Base-by-base conservation (phyloP, 73 alveolate genomes). In the Blepharisma stoltei region DNA sequence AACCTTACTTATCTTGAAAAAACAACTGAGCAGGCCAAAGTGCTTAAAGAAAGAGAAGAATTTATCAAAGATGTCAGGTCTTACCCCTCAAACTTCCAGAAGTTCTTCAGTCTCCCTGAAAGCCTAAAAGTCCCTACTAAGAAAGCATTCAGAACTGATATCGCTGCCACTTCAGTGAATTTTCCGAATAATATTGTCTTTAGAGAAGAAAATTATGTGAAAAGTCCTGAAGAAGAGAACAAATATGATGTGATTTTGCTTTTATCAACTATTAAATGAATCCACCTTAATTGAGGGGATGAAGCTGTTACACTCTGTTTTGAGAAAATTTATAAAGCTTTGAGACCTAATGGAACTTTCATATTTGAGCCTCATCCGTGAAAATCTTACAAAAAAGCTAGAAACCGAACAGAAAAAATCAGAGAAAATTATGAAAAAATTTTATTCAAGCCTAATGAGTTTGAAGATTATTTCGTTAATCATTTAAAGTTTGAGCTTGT, bases 241-340 rank as follows among this genome's bases (percentile, higher is more conserved):
- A 32, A 32, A 32, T 93, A 67, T 71, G 98, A 93, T 81, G 81
- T 86, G 4, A 80, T 93, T 6, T 55, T 81, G 45, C 92, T 96
- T 70, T 85, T 93, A 54, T 85, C 93, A 7, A 83, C 95, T 6
- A 66, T 86, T 5, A 93, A 93, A 76, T 93, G 96, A 90, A 81
- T 93, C n/a, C 98, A 93, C 70, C 71, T 93, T 1, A 92, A 88
- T 77, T 91, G 76, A 69, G 98, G 97, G 21, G 98, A 93, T 66
- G n/a, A 53, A 6, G 97, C 95, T 5, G 70, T 93, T 1, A 82
- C 81, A 67, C 81, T 92, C 25, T 70, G 92, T 25, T 93, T 93
- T 78, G 67, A 44, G 11, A 90, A 90, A 66, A 95, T 85, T 45
- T 71, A 70, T 47, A 75, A 84, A 11, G 52, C 71, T 52, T 83